These are phyloP conservation scores for Forsythia viridissima DNA, from an alignment of 257 asterid species.

Conservation along the genomic window DNA sequence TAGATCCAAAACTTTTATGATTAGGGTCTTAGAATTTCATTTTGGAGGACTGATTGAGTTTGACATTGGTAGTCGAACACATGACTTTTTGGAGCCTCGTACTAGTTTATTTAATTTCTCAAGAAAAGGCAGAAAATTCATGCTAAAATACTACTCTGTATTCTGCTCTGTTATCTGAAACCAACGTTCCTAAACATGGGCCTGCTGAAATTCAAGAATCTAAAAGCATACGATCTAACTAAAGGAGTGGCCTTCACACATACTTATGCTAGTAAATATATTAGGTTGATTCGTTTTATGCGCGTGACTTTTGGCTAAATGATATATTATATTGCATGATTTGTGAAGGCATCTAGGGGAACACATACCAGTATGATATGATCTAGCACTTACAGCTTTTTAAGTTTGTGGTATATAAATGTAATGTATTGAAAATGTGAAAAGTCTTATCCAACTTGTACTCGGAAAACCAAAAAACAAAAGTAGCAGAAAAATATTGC, in stretches of 20 bases:
- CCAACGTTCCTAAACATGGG: background rate
- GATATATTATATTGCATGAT: background rate
- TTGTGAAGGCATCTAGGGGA: background rate
- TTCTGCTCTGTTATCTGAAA: background rate
- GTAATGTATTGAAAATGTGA: background rate
- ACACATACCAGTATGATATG: background rate
- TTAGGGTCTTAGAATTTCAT: background rate
- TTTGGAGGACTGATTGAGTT: background rate
- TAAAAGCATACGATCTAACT: background rate
- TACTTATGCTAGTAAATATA: background rate
- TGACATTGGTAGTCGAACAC: background rate
- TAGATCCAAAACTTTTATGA: background rate
- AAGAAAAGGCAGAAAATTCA: background rate
- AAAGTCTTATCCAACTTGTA: background rate
- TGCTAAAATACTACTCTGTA: background rate
- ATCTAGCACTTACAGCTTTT: background rate
- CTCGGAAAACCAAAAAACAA: background rate
- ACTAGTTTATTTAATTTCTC: background rate
- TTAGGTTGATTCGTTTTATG: background rate
- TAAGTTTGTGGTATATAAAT: background rate
- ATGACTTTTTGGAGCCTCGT: background rate
- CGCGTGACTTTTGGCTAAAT: background rate
- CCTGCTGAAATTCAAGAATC: background rate
- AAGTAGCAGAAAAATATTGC: background rate
- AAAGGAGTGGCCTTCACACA: background rate